Evolutionary conservation across 2,329 filamentous ascomycete species (phyloP).

Genomic region (Fusarium sulawesiense): DNA sequence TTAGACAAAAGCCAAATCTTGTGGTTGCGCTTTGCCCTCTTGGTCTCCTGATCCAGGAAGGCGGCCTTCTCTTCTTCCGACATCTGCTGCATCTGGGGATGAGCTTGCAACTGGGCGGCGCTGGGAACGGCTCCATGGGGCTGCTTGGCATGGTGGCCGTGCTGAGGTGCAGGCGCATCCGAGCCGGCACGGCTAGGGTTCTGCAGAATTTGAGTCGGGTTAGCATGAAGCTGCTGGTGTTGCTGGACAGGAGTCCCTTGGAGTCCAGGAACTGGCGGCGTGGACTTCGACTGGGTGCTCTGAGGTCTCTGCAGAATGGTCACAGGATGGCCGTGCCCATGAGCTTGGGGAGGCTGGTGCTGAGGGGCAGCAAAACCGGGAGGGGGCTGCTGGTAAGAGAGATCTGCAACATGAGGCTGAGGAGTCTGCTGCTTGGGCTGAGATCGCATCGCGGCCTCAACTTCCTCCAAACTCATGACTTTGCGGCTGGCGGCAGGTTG

Average conservation of each 20-base stretch:
- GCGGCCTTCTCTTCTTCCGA: constrained; percentile 86
- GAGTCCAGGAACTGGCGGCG: constrained; percentile 51
- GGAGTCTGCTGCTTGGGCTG: constrained; percentile 67
- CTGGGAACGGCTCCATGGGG: constrained; percentile 63
- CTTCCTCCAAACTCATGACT: constrained; percentile 96
- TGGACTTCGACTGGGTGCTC: constrained; percentile 55
- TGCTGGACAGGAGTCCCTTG: constrained; percentile 48
- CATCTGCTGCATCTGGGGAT: constrained; percentile 70
- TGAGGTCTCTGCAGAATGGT: constrained; percentile 67
- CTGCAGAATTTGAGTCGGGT: constrained; percentile 81
- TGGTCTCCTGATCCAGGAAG: constrained; percentile 90
- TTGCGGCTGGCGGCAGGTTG: constrained; percentile 66
- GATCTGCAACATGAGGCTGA: constrained; percentile 44
- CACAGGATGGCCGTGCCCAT: constrained; percentile 61
- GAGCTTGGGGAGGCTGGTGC: constrained; percentile 49
- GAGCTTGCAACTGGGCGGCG: constrained; percentile 50
- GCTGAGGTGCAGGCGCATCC: constrained; percentile 55
- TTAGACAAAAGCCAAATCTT: constrained; percentile 95
- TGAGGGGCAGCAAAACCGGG: constrained; percentile 43
- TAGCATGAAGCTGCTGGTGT: constrained; percentile 56
- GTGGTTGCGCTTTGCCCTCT: constrained; percentile 95
- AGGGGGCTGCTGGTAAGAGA: constrained; percentile 46
- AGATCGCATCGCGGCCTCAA: constrained; percentile 89
- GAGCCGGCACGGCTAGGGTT: constrained; percentile 76
- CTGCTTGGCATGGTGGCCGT: constrained; percentile 56